These are phyloP conservation scores for Yarrowia sp. DNA, from an alignment of 805 yeast species.

Conservation along the genomic window DNA sequence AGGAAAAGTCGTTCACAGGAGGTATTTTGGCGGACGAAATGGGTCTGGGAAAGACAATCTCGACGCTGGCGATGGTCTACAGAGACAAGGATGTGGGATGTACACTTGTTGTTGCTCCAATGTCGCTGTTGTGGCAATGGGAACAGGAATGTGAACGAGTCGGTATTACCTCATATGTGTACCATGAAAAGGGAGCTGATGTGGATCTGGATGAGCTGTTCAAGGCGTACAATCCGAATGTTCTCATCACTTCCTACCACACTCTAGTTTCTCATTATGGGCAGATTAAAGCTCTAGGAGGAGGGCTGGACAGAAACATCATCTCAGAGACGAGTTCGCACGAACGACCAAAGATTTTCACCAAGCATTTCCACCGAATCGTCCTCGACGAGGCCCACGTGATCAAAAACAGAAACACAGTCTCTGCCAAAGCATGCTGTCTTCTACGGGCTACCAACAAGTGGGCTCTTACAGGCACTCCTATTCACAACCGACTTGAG, in stretches of 20 bases:
- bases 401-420: conserved; percentile 78
- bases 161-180: conserved; percentile 54
- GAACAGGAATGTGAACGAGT: conserved; percentile 61
- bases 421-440: conserved; percentile 78
- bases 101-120: conserved; percentile 84
- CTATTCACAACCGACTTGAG: conserved; percentile 85
- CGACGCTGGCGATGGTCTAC: conserved; percentile 75
- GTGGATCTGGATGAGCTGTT: conserved; percentile 61
- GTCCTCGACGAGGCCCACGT: conserved; percentile 91
- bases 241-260: conserved; percentile 86
- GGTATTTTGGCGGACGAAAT: conserved; percentile 95
- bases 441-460: conserved; percentile 68
- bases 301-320: background rate
- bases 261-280: conserved; percentile 80
- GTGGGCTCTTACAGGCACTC: conserved; percentile 94
- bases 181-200: conserved; percentile 71
- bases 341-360: conserved; percentile 54
- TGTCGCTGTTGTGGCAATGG: conserved; percentile 94
- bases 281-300: conserved; percentile 48
- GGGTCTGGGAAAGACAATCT: conserved; percentile 95
- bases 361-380: conserved; percentile 75
- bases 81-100: conserved; percentile 58
- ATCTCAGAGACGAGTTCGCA: conserved; percentile 31
- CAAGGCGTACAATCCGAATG: conserved; percentile 60
- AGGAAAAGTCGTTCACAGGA: conserved; percentile 69